Conservation (phyloP, 768 basidiomycete species). For the Kwoniella botswanensis region DNA sequence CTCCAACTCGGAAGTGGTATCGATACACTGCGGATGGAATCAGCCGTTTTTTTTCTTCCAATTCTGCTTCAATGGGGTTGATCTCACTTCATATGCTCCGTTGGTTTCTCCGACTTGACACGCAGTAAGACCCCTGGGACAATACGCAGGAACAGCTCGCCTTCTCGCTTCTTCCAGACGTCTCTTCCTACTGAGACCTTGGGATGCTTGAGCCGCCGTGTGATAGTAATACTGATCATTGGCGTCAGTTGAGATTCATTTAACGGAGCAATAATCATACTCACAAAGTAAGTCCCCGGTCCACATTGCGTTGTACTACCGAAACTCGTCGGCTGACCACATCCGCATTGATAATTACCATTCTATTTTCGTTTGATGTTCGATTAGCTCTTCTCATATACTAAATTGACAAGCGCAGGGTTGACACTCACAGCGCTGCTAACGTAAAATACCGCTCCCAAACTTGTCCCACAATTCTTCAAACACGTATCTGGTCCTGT, state of each 20-base stretch:
- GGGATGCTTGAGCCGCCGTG: conserved; percentile 10
- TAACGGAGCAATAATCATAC: neutral
- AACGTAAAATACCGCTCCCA: conserved; percentile 10
- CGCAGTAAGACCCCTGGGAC: conserved; percentile 5
- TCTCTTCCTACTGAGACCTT: conserved; percentile 14
- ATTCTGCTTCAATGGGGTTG: too few relatives aligned
- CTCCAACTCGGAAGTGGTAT: conserved; percentile 5
- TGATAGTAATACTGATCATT: conserved; percentile 12
- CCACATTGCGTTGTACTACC: conserved; percentile 1
- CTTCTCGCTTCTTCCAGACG: conserved; percentile 3
- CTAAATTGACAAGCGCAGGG: neutral
- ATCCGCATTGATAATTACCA: conserved; percentile 11
- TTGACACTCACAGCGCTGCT: neutral
- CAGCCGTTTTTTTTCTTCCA: neutral
- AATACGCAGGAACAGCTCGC: neutral
- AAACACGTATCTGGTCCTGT: conserved; percentile 18
- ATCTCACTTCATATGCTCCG: conserved; percentile 10
- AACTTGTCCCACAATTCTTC: conserved; percentile 8
- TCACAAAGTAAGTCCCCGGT: conserved; percentile 12
- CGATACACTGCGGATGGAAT: conserved; percentile 2
- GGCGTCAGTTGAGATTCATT: neutral
- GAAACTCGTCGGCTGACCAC: neutral
- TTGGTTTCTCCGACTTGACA: neutral
- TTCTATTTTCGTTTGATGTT: neutral
- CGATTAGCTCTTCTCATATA: too few relatives aligned